Conservation (phyloP, 495 filamentous ascomycete genomes). For the Parmelia sp. region DNA sequence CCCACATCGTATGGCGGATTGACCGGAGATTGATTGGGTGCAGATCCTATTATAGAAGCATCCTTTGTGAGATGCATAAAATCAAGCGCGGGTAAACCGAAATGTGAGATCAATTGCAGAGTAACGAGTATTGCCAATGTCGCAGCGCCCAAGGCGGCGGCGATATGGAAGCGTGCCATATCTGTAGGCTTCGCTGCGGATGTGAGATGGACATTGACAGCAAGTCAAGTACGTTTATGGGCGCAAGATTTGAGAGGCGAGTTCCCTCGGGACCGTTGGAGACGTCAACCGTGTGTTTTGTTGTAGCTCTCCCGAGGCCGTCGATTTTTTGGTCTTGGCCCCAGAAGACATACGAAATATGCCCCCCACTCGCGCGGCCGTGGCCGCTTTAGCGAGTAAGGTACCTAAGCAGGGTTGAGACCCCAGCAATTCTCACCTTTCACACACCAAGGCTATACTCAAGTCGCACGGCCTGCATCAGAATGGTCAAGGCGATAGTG, state of each 20-base stretch:
- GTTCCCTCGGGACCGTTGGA: too few species aligned
- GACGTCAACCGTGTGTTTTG: too few species aligned
- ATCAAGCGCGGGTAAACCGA: conserved; percentile 28
- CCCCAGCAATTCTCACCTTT: too few species aligned
- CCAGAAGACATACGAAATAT: too few species aligned
- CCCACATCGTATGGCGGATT: conserved; percentile 2
- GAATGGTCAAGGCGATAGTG: too few species aligned
- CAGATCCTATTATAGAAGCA: neutral
- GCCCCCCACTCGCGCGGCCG: too few species aligned
- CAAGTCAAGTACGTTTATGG: neutral
- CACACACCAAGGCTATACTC: too few species aligned
- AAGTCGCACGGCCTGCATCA: too few species aligned
- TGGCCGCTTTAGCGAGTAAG: too few species aligned
- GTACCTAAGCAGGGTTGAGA: neutral
- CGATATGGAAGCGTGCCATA: conserved; percentile 27
- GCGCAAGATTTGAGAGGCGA: too few species aligned
- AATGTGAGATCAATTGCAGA: conserved; percentile 29
- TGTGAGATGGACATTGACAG: conserved; percentile 11
- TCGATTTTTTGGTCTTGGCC: too few species aligned
- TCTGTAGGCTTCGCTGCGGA: conserved; percentile 8
- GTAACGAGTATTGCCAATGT: conserved; percentile 25
- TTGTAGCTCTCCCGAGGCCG: too few species aligned
- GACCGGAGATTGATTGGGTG: conserved; percentile 15
- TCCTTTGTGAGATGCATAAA: conserved; percentile 11
- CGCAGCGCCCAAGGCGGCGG: conserved; percentile 25